A percentile compares a stretch with the other conserved stretches of the same genome.
Evolutionary conservation across 208 protist genomes (phyloP).

Genomic region (Crithidia acanthocephali): DNA sequence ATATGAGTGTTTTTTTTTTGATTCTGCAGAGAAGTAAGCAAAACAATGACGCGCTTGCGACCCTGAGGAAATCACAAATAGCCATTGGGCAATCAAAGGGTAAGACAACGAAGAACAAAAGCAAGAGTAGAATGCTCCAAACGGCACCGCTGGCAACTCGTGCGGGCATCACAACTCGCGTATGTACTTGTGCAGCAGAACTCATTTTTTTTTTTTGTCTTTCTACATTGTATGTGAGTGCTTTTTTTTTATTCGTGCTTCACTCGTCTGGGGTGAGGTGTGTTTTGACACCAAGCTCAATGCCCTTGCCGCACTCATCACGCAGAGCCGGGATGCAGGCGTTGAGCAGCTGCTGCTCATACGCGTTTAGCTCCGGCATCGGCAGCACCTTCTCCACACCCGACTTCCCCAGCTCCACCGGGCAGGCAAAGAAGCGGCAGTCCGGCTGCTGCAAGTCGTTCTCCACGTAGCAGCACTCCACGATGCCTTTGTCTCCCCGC

Average conservation of each 20-base stretch:
- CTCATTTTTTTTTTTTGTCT: not conserved
- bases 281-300: constrained; percentile 50
- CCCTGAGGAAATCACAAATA: too few relatives aligned
- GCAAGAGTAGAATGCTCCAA: too few relatives aligned
- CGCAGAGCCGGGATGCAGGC: constrained; percentile 75
- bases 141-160: not conserved
- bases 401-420: constrained; percentile 76
- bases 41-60: not conserved
- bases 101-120: not conserved
- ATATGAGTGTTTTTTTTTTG: not conserved
- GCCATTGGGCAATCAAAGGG: too few relatives aligned
- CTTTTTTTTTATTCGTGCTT: not conserved
- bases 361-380: constrained; percentile 59
- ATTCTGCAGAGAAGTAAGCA: not conserved
- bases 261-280: constrained; percentile 28
- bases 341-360: constrained; percentile 75
- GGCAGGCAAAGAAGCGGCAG: constrained; percentile 82
- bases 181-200: not conserved
- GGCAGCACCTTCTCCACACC: constrained; percentile 75
- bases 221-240: too few relatives aligned
- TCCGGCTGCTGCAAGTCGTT: constrained; percentile 43
- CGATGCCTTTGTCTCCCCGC: constrained; percentile 71
- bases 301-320: constrained; percentile 75
- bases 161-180: not conserved
- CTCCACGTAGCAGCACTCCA: constrained; percentile 80